Conservation (phyloP, 495 filamentous ascomycete genomes). For the Coniosporium apollinis region DNA sequence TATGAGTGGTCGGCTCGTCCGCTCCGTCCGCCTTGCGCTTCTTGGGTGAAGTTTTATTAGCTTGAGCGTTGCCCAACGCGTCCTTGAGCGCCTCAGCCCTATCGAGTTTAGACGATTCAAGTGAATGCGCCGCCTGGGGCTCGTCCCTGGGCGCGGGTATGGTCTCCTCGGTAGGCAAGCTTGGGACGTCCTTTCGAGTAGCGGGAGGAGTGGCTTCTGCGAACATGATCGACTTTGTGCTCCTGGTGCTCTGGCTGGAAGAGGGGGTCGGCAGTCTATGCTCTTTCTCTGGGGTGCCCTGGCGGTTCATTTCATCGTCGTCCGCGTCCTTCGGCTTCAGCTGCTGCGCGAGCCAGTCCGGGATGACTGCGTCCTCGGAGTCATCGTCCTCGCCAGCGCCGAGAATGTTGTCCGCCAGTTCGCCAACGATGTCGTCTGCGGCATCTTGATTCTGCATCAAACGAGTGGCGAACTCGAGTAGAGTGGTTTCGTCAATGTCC, state of each 20-base stretch:
- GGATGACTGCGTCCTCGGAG: constrained; percentile 6
- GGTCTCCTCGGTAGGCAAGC: neutral
- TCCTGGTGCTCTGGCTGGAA: constrained; percentile 1
- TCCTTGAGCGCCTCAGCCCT: neutral
- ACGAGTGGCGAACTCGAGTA: constrained; percentile 18
- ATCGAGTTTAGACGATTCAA: neutral
- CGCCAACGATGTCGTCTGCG: constrained; percentile 19
- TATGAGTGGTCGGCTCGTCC: constrained; percentile 3
- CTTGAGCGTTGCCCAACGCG: neutral
- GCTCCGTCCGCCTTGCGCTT: constrained; percentile 3
- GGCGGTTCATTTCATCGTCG: constrained; percentile 7
- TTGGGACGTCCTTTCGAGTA: neutral
- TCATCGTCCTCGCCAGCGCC: constrained; percentile 8
- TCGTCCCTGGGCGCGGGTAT: constrained; percentile 7
- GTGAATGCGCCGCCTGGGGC: neutral
- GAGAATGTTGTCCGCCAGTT: constrained; percentile 18
- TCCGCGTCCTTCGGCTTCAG: constrained; percentile 7
- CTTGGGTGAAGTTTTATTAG: neutral
- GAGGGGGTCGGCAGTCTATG: constrained; percentile 2
- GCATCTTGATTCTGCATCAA: constrained; percentile 17
- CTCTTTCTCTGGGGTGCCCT: neutral
- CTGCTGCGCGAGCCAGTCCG: constrained; percentile 14
- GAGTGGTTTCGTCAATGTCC: constrained; percentile 18
- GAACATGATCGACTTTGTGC: no score
- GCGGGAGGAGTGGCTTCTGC: neutral